These are phyloP conservation scores for Talaromyces proteolyticus DNA, from an alignment of 495 filamentous ascomycete species.

Conservation along the genomic window DNA sequence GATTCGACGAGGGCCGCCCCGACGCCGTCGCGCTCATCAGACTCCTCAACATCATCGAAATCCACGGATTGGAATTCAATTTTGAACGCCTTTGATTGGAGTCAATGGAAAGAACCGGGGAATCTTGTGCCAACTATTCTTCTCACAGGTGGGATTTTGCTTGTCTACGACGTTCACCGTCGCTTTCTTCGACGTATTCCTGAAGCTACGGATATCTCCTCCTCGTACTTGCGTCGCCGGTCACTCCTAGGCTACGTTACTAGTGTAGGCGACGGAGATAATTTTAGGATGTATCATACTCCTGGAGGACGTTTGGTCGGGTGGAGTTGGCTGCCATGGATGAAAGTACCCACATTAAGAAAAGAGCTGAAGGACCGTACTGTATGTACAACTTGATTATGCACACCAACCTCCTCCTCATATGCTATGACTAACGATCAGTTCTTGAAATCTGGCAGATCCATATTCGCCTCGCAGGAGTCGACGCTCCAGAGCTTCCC, in stretches of 20 bases:
- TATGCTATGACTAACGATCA: not conserved
- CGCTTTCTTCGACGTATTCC: slow-evolving; percentile 78
- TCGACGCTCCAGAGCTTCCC: slow-evolving; percentile 88
- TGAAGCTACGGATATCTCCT: slow-evolving; percentile 62
- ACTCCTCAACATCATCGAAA: slow-evolving; percentile 6
- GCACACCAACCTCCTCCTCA: not conserved
- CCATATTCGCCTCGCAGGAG: slow-evolving; percentile 79
- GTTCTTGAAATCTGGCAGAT: slow-evolving; percentile 39
- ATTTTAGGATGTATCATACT: slow-evolving; percentile 89
- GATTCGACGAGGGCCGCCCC: slow-evolving; percentile 10
- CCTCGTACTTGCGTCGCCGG: slow-evolving; percentile 58
- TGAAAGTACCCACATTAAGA: slow-evolving; percentile 61
- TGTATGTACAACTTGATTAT: slow-evolving; percentile 48
- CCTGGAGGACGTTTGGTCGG: slow-evolving; percentile 81
- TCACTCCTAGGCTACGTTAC: slow-evolving; percentile 81
- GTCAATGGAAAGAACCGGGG: slow-evolving; percentile 58
- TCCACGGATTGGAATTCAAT: slow-evolving; percentile 43
- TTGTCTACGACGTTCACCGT: slow-evolving; percentile 46
- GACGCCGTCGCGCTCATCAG: slow-evolving; percentile 8
- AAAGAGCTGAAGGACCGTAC: slow-evolving; percentile 69
- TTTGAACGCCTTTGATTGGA: slow-evolving; percentile 55
- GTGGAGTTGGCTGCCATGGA: slow-evolving; percentile 84
- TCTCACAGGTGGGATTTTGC: slow-evolving; percentile 61
- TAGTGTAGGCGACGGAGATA: slow-evolving; percentile 92
- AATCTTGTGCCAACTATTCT: slow-evolving; percentile 62